Percentiles rank a stretch among this genome's conserved stretches.
Conservation (phyloP, 768 basidiomycete genomes). For the Leccinum incarnatum region DNA sequence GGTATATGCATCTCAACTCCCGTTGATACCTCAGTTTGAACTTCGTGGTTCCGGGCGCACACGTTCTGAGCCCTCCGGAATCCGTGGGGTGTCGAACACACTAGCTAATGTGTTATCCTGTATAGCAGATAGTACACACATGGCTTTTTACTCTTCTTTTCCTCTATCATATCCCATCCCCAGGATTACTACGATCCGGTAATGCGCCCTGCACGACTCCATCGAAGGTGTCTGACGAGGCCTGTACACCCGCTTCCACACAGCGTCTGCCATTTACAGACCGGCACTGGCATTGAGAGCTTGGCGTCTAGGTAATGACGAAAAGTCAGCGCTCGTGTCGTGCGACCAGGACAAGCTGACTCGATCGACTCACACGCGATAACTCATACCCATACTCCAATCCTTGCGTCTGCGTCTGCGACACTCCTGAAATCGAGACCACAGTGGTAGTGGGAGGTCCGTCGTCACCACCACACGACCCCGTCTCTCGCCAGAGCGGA, state of each 20-base stretch:
- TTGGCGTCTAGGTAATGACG: background rate
- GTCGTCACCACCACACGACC: background rate
- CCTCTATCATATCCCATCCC: background rate
- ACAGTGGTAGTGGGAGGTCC: background rate
- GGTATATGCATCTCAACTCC: background rate
- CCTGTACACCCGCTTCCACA: constrained; percentile 14
- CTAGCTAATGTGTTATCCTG: background rate
- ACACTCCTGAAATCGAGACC: background rate
- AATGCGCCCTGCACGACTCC: background rate
- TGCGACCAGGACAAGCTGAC: background rate
- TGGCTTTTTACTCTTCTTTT: background rate
- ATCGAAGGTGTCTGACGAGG: background rate
- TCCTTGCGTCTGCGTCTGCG: background rate
- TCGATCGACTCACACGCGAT: background rate
- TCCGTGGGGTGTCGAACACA: background rate
- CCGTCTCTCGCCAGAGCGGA: constrained; percentile 3
- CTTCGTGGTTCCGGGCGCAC: background rate
- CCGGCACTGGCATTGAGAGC: constrained; percentile 5
- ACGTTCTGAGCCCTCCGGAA: background rate
- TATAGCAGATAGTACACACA: background rate
- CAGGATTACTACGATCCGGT: background rate
- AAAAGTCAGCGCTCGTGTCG: too few species aligned
- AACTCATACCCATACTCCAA: constrained; percentile 3
- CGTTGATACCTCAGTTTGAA: background rate
- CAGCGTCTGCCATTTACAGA: background rate